Evolutionary conservation across 805 yeast genomes (phyloP), one percentile per base, ranked within the genome.

Genomic region (Wickerhamomyces ciferrii): DNA sequence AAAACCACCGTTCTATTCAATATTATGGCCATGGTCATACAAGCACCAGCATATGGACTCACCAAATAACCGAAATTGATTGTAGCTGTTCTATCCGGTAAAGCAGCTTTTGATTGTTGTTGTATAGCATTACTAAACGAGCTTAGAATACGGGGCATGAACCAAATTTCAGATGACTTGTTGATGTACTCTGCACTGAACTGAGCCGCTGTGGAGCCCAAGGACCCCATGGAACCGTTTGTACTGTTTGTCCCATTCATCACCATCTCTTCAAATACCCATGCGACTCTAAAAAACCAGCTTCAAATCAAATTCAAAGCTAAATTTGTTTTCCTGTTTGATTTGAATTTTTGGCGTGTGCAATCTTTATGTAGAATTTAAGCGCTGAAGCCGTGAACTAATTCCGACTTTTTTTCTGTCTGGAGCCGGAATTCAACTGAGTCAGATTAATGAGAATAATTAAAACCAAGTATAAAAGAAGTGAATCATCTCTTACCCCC

Each of bases 1-100:
- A 81, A 79, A 3, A 78, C 75, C 19, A 72, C 68, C 4, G 83
- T 74, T 51, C 87, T 65, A 60, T 83, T 82, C 49, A 82, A 63
- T 3, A 80, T 53, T 5, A 82, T 64, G 1, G 84, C 86, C 51
- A 81, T 77, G 9, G 75, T 56, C 72, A 81, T 76, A 60, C 85
- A 80, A 25, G 70, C 66, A 23, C 72, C 60, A 2, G 82, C 76
- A 55, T 73, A 78, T 0, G 75, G 74, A 13, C 79, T 71, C 15
- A 74, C 59, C 50, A 78, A 69, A 53, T 76, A 78, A 23, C 70
- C 65, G 43, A 74, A 53, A 9, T 25, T 40, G 9, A 23, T 11
- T 2, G 35, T 6, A 3, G 38, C 42, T 34, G 24, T n/a, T 38
- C 45, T 21, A 24, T 36, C 32, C 2, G 51, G 37, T 4, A 52